Evolutionary conservation across 495 filamentous ascomycete genomes (phyloP).

Genomic region (Lindgomyces ingoldianus): DNA sequence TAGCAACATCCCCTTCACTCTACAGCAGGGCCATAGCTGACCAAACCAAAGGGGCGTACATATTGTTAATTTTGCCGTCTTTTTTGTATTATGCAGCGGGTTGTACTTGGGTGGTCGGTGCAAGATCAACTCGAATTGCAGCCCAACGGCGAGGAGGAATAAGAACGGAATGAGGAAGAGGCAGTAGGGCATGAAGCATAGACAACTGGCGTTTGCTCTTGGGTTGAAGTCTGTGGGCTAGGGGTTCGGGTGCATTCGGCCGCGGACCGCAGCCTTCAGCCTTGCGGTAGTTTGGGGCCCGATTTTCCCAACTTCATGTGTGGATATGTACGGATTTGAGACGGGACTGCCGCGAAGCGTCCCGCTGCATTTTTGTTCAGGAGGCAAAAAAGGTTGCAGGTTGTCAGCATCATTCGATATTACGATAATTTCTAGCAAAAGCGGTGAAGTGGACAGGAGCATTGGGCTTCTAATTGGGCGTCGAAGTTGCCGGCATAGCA

Average conservation of each 20-base stretch:
- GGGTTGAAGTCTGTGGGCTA: not conserved
- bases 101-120: conserved; percentile 31
- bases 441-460: not conserved
- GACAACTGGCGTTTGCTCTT: not conserved
- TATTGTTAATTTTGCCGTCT: conserved; percentile 38
- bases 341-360: not conserved
- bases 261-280: not conserved
- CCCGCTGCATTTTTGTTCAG: not conserved
- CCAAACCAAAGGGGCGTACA: conserved; percentile 24
- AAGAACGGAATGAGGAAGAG: conserved; percentile 26
- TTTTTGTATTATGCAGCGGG: conserved; percentile 38
- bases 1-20: conserved; percentile 15
- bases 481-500: not conserved
- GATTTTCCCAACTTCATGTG: not conserved
- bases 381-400: not conserved
- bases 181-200: conserved; percentile 21
- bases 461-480: not conserved
- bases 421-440: not conserved
- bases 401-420: not conserved
- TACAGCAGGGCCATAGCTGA: conserved; percentile 1
- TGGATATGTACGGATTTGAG: not conserved
- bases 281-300: not conserved
- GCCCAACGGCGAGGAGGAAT: conserved; percentile 18
- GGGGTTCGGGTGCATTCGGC: not conserved
- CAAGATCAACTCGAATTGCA: conserved; percentile 32